phyloP scores from a whole-genome alignment of 2,329 filamentous ascomycete genomes.

The Diplodia scrobiculata region DNA sequence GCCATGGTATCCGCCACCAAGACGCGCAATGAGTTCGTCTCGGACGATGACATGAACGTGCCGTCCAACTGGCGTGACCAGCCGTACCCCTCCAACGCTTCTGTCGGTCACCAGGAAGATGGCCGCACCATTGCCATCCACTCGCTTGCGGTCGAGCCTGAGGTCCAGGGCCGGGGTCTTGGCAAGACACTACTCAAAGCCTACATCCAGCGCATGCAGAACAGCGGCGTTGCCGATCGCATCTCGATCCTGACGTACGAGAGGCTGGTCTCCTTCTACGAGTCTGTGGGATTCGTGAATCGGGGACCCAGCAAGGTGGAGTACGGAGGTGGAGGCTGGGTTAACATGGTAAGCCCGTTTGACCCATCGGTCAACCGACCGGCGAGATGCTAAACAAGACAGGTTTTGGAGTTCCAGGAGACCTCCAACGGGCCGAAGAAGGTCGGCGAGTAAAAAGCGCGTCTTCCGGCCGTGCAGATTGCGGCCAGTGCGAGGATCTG shows the following conservation, averaged over 20 bases:
- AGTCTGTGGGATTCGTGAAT: conserved; percentile 71
- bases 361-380: neutral
- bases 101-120: conserved; percentile 68
- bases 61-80: conserved; percentile 66
- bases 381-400: conserved; percentile 2
- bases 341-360: conserved; percentile 66
- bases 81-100: conserved; percentile 19
- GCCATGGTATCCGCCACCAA: conserved; percentile 78
- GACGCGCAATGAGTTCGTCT: conserved; percentile 63
- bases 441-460: conserved; percentile 13
- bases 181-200: conserved; percentile 73
- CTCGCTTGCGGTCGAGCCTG: conserved; percentile 76
- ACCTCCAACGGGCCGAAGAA: conserved; percentile 18
- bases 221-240: conserved; percentile 68
- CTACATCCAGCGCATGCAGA: conserved; percentile 75
- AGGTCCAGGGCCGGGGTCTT: conserved; percentile 72
- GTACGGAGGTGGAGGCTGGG: conserved; percentile 80
- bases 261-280: conserved; percentile 72
- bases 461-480: neutral
- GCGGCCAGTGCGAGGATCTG: neutral
- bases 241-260: conserved; percentile 78
- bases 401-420: conserved; percentile 21
- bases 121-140: conserved; percentile 79
- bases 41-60: conserved; percentile 74
- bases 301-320: conserved; percentile 67